Conservation (phyloP, 345 rosid species). For the Populus euphratica region DNA sequence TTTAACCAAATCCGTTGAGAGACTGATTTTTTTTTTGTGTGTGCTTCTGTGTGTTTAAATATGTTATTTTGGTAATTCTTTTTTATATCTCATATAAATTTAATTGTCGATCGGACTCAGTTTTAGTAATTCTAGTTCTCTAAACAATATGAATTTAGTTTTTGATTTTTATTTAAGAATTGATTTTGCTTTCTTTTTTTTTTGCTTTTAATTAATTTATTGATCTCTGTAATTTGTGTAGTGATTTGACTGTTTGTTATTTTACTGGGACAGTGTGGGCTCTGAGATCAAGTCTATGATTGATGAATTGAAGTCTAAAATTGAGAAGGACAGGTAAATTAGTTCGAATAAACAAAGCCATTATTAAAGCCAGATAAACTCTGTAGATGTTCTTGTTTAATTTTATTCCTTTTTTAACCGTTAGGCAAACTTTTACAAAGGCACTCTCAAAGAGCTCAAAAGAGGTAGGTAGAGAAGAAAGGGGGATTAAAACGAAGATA, state of each 20-base stretch:
- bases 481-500: background rate
- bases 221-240: background rate
- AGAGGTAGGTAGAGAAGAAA: slow-evolving; percentile 48
- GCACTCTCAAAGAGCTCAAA: slow-evolving; percentile 71
- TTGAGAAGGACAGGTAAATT: slow-evolving; percentile 75
- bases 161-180: background rate
- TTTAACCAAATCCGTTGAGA: background rate
- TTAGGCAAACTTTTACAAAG: slow-evolving; percentile 63
- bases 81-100: too few species aligned
- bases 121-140: background rate
- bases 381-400: too few species aligned
- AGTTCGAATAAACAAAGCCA: background rate
- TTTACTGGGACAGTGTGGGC: slow-evolving; percentile 51
- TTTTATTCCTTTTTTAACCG: background rate
- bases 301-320: slow-evolving; percentile 63
- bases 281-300: slow-evolving; percentile 62
- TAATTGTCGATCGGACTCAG: background rate
- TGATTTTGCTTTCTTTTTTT: background rate
- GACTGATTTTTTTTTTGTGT: background rate
- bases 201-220: background rate
- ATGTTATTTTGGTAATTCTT: background rate
- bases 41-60: background rate
- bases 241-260: background rate
- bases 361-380: background rate
- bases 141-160: background rate